Base-by-base conservation (phyloP, 345 rosid species). In the Punica granatum region DNA sequence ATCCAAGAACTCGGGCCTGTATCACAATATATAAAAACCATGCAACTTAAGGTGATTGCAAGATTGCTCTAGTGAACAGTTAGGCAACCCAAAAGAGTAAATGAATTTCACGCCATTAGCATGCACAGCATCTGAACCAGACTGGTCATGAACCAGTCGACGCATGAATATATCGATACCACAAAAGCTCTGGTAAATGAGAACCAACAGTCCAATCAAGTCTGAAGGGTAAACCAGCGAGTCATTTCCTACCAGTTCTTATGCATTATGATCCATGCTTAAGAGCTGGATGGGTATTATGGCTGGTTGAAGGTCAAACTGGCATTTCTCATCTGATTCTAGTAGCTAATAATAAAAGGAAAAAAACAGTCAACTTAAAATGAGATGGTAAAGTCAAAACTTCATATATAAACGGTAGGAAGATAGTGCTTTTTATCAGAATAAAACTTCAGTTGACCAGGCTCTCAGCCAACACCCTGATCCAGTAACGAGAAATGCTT, bases 1-100 rank as follows among this genome's bases (percentile, higher is more conserved):
- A 79, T 93, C 96, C 70, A 93, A 76, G 74, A 86, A 85, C 75
- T 87, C 93, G 37, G 98, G 98, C 86, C 98, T 90, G 88, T 64
- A 83, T 53, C 23, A 70, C 26, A 70, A 62, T 60, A 28, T 18
- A 56, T 30, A 6, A 33, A 26, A 56, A 56, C 26, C 61, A 56
- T 56, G 61, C 34, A 14, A n/a, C 16, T 7, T 8, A 14, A 54
- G 25, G 10, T 26, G 25, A 10, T 13, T 26, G 34, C 33, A 26
- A 30, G 5, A 13, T 30, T 56, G 26, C 33, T 15, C 26, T 26
- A 26, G 26, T 51, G 58, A 28, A 51, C 10, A 5, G 28, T 49
- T 6, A 46, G n/a, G 51, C 28, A 49, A 49, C 58, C 7, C 2
- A 3, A 51, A 13, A 23, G 23, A n/a, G 11, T 23, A 13, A 7